phyloP scores from a whole-genome alignment of 2,329 filamentous ascomycete genomes.

The Akanthomyces muscarius region DNA sequence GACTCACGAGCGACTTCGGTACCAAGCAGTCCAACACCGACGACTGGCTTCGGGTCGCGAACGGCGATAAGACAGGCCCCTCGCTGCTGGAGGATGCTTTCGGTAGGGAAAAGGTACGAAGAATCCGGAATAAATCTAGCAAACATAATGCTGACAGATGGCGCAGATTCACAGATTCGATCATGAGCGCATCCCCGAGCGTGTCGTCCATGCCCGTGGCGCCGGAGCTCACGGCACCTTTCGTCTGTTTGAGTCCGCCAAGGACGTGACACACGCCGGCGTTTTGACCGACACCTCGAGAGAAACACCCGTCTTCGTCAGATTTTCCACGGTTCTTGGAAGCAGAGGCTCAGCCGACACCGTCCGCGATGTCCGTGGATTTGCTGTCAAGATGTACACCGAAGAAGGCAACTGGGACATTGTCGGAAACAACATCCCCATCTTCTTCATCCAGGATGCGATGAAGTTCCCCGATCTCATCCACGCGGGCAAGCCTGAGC shows the following conservation, averaged over 20 bases:
- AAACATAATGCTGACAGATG: neutral
- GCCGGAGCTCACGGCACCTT: conserved; percentile 69
- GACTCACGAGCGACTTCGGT: conserved; percentile 74
- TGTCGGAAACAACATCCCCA: conserved; percentile 69
- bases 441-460: conserved; percentile 73
- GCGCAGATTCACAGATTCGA: conserved; percentile 69
- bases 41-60: conserved; percentile 67
- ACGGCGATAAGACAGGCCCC: conserved; percentile 61
- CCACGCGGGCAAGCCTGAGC: conserved; percentile 63
- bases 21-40: conserved; percentile 70
- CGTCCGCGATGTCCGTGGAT: conserved; percentile 77
- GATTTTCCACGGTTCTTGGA: conserved; percentile 75
- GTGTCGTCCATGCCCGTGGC: conserved; percentile 67
- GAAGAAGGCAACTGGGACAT: conserved; percentile 74
- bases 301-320: conserved; percentile 63
- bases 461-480: conserved; percentile 70
- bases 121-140: neutral
- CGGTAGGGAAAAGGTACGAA: conserved; percentile 64
- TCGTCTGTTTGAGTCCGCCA: conserved; percentile 60
- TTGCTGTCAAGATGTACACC: conserved; percentile 65
- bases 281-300: conserved; percentile 55
- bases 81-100: conserved; percentile 68
- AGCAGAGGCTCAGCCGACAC: conserved; percentile 75
- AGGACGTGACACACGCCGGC: conserved; percentile 63
- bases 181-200: conserved; percentile 55